A percentile compares a stretch with the other conserved stretches of the same genome.
These are phyloP conservation scores for Gaultheria prostrata DNA, from an alignment of 148 eudicot species.

Conservation along the genomic window DNA sequence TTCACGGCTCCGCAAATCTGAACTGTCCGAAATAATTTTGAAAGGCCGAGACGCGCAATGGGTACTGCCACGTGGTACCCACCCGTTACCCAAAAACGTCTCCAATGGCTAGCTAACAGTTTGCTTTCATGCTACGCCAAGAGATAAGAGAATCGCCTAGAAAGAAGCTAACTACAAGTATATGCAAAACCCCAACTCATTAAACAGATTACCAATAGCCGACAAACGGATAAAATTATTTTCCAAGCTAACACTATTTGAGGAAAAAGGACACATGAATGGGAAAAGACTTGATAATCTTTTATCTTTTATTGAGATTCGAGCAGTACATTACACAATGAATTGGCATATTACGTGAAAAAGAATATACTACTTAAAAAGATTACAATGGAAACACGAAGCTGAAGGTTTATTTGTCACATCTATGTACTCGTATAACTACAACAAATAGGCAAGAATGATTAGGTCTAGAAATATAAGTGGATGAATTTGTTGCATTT, in stretches of 20 bases:
- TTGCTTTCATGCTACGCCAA: no score
- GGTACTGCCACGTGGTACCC: no score
- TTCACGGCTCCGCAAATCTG: neutral
- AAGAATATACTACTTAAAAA: neutral
- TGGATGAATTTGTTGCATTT: conserved; percentile 50
- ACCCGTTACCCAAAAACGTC: no score
- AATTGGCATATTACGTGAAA: neutral
- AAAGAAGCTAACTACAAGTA: no score
- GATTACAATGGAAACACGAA: neutral
- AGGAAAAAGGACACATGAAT: neutral
- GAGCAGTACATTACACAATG: neutral
- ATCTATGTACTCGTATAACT: neutral
- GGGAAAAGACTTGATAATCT: neutral
- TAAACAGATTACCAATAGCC: no score
- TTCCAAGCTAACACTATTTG: neutral
- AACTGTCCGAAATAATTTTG: no score
- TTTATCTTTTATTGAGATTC: conserved; percentile 12
- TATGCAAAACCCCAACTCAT: no score
- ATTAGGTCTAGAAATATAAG: conserved; percentile 34
- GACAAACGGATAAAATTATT: no score
- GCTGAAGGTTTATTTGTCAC: neutral
- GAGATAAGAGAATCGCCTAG: no score
- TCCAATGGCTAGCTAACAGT: no score
- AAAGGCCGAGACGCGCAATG: no score
- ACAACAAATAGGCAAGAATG: neutral